A percentile compares a stretch with the other conserved stretches of the same genome.
Conservation (phyloP, 495 filamentous ascomycete genomes). For the Penicillium paradoxum region DNA sequence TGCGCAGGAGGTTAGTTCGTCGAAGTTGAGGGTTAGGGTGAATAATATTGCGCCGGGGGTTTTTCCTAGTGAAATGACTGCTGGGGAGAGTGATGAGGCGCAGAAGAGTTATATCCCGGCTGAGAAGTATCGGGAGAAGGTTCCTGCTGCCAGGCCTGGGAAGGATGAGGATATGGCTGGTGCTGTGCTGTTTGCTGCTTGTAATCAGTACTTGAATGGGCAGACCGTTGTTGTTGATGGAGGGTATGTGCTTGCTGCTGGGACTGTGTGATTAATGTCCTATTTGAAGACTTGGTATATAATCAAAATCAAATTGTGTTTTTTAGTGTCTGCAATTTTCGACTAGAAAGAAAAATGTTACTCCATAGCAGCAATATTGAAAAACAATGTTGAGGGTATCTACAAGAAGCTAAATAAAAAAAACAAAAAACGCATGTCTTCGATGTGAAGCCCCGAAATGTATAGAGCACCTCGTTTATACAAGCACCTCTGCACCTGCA, state of each 20-base stretch:
- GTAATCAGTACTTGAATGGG: slow-evolving; percentile 70
- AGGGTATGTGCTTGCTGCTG: slow-evolving; percentile 44
- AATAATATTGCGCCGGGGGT: slow-evolving; percentile 55
- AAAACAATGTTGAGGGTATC: too few species aligned
- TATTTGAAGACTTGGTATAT: too few species aligned
- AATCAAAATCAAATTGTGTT: too few species aligned
- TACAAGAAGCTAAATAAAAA: too few species aligned
- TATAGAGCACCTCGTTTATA: too few species aligned
- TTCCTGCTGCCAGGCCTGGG: slow-evolving; percentile 58
- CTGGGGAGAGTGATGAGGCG: slow-evolving; percentile 46
- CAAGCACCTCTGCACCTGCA: neutral
- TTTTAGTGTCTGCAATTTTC: too few species aligned
- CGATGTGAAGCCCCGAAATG: too few species aligned
- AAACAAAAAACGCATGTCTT: too few species aligned
- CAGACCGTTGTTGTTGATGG: slow-evolving; percentile 65
- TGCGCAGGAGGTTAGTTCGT: slow-evolving; percentile 43
- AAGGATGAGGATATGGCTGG: slow-evolving; percentile 72
- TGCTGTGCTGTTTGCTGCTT: slow-evolving; percentile 55
- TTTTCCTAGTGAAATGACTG: slow-evolving; percentile 53
- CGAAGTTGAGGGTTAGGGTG: slow-evolving; percentile 41
- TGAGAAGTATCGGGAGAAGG: slow-evolving; percentile 55
- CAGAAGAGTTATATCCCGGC: slow-evolving; percentile 61
- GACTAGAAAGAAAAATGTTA: too few species aligned
- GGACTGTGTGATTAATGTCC: slow-evolving; percentile 17
- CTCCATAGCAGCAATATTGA: too few species aligned